Percentiles rank a stretch among this genome's conserved stretches.
phyloP scores from a whole-genome alignment of 2,329 filamentous ascomycete genomes.

The Colletotrichum filicis region DNA sequence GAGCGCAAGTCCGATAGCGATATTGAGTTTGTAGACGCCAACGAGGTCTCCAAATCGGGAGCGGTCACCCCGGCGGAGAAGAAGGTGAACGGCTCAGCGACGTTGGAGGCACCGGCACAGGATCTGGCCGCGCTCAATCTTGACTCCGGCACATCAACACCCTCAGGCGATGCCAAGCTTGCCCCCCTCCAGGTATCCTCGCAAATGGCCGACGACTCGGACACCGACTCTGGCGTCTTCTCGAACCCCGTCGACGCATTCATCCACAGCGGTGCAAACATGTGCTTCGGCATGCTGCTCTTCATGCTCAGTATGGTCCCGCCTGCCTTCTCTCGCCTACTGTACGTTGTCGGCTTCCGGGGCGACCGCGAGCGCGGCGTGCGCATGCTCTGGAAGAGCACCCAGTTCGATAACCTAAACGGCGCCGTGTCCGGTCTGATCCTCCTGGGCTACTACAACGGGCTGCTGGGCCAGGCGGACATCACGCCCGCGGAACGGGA shows the following conservation, averaged over 20 bases:
- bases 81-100: constrained; percentile 43
- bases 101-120: constrained; percentile 3
- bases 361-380: constrained; percentile 88
- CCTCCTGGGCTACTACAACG: constrained; percentile 88
- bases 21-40: constrained; percentile 66
- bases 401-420: constrained; percentile 87
- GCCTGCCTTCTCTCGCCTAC: constrained; percentile 85
- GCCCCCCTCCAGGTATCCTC: constrained; percentile 29
- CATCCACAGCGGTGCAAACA: constrained; percentile 86
- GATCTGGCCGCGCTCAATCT: constrained; percentile 20
- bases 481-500: constrained; percentile 77
- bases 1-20: constrained; percentile 49
- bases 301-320: constrained; percentile 93
- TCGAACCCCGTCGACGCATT: constrained; percentile 85
- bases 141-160: constrained; percentile 30
- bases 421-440: constrained; percentile 89
- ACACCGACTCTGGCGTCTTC: constrained; percentile 56
- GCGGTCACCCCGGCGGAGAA: constrained; percentile 59
- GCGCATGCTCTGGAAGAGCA: constrained; percentile 89
- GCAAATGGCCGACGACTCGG: constrained; percentile 20
- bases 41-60: constrained; percentile 56
- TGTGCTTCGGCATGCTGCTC: constrained; percentile 89
- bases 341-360: constrained; percentile 90
- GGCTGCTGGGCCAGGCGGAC: constrained; percentile 85
- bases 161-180: constrained; percentile 19